A percentile compares a stretch with the other conserved stretches of the same genome.
Conservation (phyloP, 768 basidiomycete genomes). For the Suillus subluteus region DNA sequence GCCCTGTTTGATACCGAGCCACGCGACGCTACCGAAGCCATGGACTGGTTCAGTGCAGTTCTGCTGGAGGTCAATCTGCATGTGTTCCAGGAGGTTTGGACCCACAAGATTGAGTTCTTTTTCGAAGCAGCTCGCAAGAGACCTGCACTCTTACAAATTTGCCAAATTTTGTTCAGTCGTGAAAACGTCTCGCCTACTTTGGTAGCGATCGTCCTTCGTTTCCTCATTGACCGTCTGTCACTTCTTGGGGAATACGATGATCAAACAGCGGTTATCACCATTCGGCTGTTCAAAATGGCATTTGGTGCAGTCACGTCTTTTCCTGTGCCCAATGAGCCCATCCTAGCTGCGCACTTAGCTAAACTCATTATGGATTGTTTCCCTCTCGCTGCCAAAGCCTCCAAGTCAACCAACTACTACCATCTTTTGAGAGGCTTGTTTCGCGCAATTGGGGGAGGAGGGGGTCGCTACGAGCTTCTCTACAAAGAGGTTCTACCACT, state of each 20-base stretch:
- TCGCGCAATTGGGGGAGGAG: slow-evolving; percentile 88
- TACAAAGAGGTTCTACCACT: slow-evolving; percentile 97
- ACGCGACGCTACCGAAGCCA: slow-evolving; percentile 73
- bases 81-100: slow-evolving; percentile 97
- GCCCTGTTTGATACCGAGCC: slow-evolving; percentile 76
- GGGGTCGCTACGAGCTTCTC: slow-evolving; percentile 89
- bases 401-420: slow-evolving; percentile 91
- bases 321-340: slow-evolving; percentile 81
- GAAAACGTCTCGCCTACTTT: slow-evolving; percentile 80
- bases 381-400: slow-evolving; percentile 88
- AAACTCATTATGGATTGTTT: slow-evolving; percentile 97
- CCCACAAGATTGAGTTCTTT: slow-evolving; percentile 89
- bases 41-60: slow-evolving; percentile 79
- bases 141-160: slow-evolving; percentile 78
- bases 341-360: slow-evolving; percentile 90
- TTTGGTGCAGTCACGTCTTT: slow-evolving; percentile 83
- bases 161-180: slow-evolving; percentile 80
- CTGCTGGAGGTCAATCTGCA: slow-evolving; percentile 85
- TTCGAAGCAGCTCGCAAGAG: slow-evolving; percentile 79
- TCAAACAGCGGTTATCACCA: slow-evolving; percentile 77
- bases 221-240: slow-evolving; percentile 81
- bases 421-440: slow-evolving; percentile 91
- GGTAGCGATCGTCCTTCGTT: slow-evolving; percentile 85
- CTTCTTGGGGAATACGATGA: slow-evolving; percentile 86
- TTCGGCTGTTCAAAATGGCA: slow-evolving; percentile 94